A percentile compares a stretch with the other conserved stretches of the same genome.
These are phyloP conservation scores for Penicillium sp. DNA, from an alignment of 2,329 filamentous ascomycete genomes.

Conservation along the genomic window DNA sequence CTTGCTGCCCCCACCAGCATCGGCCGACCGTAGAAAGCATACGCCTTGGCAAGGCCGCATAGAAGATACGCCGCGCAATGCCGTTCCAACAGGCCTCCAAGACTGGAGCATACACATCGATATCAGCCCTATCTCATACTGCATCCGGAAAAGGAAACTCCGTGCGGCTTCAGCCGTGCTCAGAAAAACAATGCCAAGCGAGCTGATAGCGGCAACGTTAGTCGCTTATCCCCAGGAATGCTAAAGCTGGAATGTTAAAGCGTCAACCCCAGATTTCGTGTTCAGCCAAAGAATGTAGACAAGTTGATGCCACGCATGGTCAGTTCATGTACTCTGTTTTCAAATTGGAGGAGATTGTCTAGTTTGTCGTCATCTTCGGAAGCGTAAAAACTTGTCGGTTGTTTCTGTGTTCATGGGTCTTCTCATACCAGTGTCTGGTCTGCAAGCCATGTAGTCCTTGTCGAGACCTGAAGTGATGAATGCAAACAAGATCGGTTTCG, in stretches of 20 bases:
- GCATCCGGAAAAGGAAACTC: constrained; percentile 7
- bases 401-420: too few species aligned
- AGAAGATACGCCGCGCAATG: too few species aligned
- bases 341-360: background rate
- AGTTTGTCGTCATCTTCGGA: background rate
- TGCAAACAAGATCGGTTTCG: too few species aligned
- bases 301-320: background rate
- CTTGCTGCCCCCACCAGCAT: too few species aligned
- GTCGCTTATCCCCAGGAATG: constrained; percentile 3
- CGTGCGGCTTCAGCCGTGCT: background rate
- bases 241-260: background rate
- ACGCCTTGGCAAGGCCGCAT: too few species aligned
- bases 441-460: too few species aligned
- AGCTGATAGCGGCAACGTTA: background rate
- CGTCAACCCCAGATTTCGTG: background rate
- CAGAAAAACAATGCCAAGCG: background rate
- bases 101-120: too few species aligned
- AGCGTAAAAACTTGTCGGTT: background rate
- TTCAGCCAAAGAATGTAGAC: background rate
- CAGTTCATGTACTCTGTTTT: background rate
- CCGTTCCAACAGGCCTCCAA: too few species aligned
- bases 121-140: background rate
- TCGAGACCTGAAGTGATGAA: too few species aligned
- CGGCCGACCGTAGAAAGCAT: too few species aligned
- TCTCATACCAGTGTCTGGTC: too few species aligned